Evolutionary conservation across 1,284 basidiomycete species (phyloP).

Genomic region (Sutorius eximius): DNA sequence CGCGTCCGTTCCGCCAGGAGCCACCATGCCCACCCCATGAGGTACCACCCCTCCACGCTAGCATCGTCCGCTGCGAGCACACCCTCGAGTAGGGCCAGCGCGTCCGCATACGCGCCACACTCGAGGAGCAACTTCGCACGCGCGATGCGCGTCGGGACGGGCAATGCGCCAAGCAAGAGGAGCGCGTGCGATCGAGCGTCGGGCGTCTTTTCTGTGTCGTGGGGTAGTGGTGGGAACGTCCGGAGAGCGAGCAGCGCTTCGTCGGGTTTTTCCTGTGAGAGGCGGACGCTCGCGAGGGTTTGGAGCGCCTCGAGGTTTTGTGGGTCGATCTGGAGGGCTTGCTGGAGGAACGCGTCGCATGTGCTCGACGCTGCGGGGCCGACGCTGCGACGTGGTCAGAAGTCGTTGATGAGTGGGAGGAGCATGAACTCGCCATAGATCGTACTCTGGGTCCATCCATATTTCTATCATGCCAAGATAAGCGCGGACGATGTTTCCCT

Average conservation of each 20-base stretch:
- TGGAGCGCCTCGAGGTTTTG: slow-evolving; percentile 81
- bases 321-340: slow-evolving; percentile 75
- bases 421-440: slow-evolving; percentile 71
- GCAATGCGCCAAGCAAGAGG: slow-evolving; percentile 54
- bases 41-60: slow-evolving; percentile 90
- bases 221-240: slow-evolving; percentile 47
- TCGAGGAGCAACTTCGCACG: slow-evolving; percentile 87
- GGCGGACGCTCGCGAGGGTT: slow-evolving; percentile 82
- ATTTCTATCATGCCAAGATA: slow-evolving; percentile 92
- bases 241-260: slow-evolving; percentile 57
- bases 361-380: slow-evolving; percentile 77
- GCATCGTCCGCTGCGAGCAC: slow-evolving; percentile 84
- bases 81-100: slow-evolving; percentile 76
- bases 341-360: slow-evolving; percentile 75
- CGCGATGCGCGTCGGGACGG: slow-evolving; percentile 71
- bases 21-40: slow-evolving; percentile 94
- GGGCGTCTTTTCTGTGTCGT: neutral
- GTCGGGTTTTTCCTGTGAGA: slow-evolving; percentile 83
- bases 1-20: slow-evolving; percentile 69
- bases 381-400: slow-evolving; percentile 52
- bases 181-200: slow-evolving; percentile 17
- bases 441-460: slow-evolving; percentile 89
- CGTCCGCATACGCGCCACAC: slow-evolving; percentile 58
- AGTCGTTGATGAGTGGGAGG: slow-evolving; percentile 1
- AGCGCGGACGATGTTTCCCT: slow-evolving; percentile 77